Conservation (phyloP, 345 rosid species). For the Erodium maritimum region DNA sequence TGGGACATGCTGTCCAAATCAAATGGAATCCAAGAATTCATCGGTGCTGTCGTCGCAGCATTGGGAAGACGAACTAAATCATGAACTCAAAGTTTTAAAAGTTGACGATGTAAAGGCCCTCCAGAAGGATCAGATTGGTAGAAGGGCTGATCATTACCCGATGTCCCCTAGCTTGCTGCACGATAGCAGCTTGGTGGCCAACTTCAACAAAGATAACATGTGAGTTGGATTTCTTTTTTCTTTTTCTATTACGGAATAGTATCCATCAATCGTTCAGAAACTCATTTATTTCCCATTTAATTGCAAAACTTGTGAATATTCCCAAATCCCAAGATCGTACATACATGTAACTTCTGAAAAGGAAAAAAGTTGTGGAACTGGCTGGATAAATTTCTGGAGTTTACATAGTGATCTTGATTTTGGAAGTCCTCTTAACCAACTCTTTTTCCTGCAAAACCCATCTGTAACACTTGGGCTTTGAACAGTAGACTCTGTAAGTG, state of each 20-base stretch:
- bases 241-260: background rate
- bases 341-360: no score
- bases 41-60: slow-evolving; percentile 43
- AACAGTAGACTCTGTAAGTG: no score
- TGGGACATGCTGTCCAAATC: slow-evolving; percentile 35
- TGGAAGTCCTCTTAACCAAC: no score
- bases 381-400: no score
- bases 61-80: slow-evolving; percentile 60
- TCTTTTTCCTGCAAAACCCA: no score
- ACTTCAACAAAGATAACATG: slow-evolving; percentile 62
- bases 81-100: slow-evolving; percentile 56
- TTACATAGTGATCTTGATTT: no score
- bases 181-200: slow-evolving; percentile 29
- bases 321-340: no score
- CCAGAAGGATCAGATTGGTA: slow-evolving; percentile 42
- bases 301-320: no score
- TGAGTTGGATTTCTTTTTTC: slow-evolving; percentile 34
- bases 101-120: slow-evolving; percentile 36
- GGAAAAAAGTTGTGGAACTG: no score
- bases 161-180: slow-evolving; percentile 87
- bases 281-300: no score
- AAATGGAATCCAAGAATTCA: slow-evolving; percentile 34
- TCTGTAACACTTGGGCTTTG: no score
- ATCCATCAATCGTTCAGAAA: no score
- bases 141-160: slow-evolving; percentile 39